phyloP scores from a whole-genome alignment of 2,329 filamentous ascomycete genomes.

The Fusarium sambucinum region DNA sequence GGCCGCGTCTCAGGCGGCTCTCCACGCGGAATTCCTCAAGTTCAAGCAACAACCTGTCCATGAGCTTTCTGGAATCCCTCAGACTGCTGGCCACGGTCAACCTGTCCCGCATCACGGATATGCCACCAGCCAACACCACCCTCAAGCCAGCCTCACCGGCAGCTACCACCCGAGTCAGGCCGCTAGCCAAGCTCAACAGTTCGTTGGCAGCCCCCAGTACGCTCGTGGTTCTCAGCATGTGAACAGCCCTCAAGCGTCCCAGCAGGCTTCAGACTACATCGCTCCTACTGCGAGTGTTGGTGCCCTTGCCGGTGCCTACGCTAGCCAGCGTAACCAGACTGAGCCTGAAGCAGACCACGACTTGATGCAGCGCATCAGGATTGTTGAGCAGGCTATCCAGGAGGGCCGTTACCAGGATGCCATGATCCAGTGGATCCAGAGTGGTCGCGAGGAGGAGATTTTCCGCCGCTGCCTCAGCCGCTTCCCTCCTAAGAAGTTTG shows the following conservation, averaged over 20 bases:
- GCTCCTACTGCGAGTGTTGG: constrained; percentile 50
- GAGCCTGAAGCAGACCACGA: constrained; percentile 61
- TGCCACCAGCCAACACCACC: constrained; percentile 38
- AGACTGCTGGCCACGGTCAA: constrained; percentile 39
- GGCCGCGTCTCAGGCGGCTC: constrained; percentile 74
- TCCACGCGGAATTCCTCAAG: constrained; percentile 74
- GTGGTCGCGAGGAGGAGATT: constrained; percentile 70
- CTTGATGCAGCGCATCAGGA: constrained; percentile 65
- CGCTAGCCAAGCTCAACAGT: constrained; percentile 51
- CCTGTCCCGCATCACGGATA: constrained; percentile 49
- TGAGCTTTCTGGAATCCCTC: constrained; percentile 55
- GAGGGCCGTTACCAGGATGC: constrained; percentile 72
- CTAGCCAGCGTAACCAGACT: constrained; percentile 52
- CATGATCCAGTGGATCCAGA: constrained; percentile 75
- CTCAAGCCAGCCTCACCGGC: constrained; percentile 49
- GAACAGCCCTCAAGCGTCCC: constrained; percentile 52
- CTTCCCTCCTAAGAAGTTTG: constrained; percentile 59
- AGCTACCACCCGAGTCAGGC: constrained; percentile 53
- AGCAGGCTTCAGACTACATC: constrained; percentile 51
- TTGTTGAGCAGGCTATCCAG: constrained; percentile 72
- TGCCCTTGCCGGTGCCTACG: constrained; percentile 53
- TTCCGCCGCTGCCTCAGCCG: constrained; percentile 63
- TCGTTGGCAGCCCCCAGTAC: constrained; percentile 55
- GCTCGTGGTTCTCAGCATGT: constrained; percentile 51
- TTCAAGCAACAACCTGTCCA: constrained; percentile 64